Conservation (phyloP, 2,329 filamentous ascomycete species). For the Fusarium fujikuroi region DNA sequence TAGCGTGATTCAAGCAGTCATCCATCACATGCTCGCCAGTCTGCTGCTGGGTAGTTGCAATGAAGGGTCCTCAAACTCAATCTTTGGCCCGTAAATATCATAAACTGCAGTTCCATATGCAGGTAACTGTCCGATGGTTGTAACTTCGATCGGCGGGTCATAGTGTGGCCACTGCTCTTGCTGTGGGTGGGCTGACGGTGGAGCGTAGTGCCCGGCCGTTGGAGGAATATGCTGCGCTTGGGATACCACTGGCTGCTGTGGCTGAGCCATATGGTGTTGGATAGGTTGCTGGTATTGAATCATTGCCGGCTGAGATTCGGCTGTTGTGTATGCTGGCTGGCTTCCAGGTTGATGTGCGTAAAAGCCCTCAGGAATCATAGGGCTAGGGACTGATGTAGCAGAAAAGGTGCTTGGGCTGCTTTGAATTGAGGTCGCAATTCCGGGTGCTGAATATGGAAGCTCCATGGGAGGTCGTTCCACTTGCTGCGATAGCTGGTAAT, state of each 20-base stretch:
- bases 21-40: constrained; percentile 64
- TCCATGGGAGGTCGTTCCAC: constrained; percentile 59
- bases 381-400: constrained; percentile 63
- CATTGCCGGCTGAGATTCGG: constrained; percentile 57
- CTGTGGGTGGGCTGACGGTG: constrained; percentile 54
- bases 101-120: constrained; percentile 62
- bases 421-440: constrained; percentile 62
- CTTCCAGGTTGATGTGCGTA: constrained; percentile 67
- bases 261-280: constrained; percentile 50
- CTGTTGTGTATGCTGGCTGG: constrained; percentile 59
- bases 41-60: constrained; percentile 70
- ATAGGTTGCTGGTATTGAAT: constrained; percentile 57
- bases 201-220: constrained; percentile 49
- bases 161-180: constrained; percentile 68
- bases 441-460: constrained; percentile 61
- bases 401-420: constrained; percentile 70
- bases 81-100: constrained; percentile 65
- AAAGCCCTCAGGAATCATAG: constrained; percentile 63
- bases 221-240: constrained; percentile 46
- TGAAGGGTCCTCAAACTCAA: constrained; percentile 67
- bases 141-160: constrained; percentile 67
- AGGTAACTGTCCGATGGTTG: constrained; percentile 63
- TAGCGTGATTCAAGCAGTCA: constrained; percentile 1
- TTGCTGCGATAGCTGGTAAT: constrained; percentile 64
- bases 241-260: constrained; percentile 50